phyloP scores from a whole-genome alignment of 805 yeast genomes.

The Cyberlindnera maclurae region DNA sequence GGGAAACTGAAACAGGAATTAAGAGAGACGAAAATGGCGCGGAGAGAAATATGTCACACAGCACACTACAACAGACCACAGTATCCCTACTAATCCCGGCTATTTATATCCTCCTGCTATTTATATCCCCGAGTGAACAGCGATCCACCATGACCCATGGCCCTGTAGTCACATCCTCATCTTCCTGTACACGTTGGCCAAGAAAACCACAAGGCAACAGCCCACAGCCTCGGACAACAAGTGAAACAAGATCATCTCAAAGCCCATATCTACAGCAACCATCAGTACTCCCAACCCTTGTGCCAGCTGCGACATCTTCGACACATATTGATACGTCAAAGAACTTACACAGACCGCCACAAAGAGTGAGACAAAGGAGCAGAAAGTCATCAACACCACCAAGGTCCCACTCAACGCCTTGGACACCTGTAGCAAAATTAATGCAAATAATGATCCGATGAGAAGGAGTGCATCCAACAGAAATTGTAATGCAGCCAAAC shows the following conservation, averaged over 20 bases:
- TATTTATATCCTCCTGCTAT: too few species aligned
- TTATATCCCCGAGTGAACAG: too few species aligned
- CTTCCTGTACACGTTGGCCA: conserved; percentile 19
- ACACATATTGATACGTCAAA: conserved; percentile 20
- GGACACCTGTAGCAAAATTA: background rate
- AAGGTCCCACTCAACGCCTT: conserved; percentile 4
- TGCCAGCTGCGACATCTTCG: conserved; percentile 14
- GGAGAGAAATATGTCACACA: too few species aligned
- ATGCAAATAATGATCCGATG: conserved; percentile 4
- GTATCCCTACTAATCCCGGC: too few species aligned
- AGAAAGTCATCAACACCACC: conserved; percentile 6
- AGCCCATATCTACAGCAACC: conserved; percentile 17
- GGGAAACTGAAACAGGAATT: too few species aligned
- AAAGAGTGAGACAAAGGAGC: conserved; percentile 12
- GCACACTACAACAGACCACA: too few species aligned
- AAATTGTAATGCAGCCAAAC: conserved; percentile 10
- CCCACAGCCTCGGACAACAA: conserved; percentile 10
- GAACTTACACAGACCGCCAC: conserved; percentile 17
- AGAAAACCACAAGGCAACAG: conserved; percentile 6
- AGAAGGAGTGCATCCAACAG: background rate
- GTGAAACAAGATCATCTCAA: conserved; percentile 14
- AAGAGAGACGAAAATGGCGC: too few species aligned
- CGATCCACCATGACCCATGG: too few species aligned
- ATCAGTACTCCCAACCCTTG: conserved; percentile 20
- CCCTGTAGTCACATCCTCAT: background rate